Percentiles rank a stretch among this genome's conserved stretches.
Conservation (phyloP, 352 stramenopile species). For the Globisporangium viniferum region DNA sequence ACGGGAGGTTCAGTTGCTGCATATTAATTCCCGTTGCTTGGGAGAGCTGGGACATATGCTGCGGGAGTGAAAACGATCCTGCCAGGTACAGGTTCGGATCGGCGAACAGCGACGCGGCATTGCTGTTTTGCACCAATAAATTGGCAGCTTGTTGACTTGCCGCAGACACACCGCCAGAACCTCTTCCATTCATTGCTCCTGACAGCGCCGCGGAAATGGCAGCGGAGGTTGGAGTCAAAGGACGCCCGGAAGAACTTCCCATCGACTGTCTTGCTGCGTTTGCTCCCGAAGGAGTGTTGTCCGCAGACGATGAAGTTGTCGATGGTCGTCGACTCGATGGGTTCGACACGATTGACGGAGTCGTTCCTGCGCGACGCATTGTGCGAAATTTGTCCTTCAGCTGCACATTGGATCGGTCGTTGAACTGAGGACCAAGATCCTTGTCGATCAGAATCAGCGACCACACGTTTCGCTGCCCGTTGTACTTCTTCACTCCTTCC, state of each 20-base stretch:
- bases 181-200: conserved; percentile 24
- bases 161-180: conserved; percentile 26
- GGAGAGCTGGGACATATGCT: conserved; percentile 45
- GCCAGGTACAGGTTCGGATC: conserved; percentile 68
- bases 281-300: background rate
- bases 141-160: conserved; percentile 52
- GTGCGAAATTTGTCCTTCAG: conserved; percentile 85
- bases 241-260: conserved; percentile 10
- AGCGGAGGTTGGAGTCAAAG: conserved; percentile 31
- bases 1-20: conserved; percentile 44
- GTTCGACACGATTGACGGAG: conserved; percentile 36
- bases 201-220: conserved; percentile 32
- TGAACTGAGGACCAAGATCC: conserved; percentile 73
- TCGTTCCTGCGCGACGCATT: conserved; percentile 60
- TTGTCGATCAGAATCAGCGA: conserved; percentile 82
- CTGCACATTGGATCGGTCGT: conserved; percentile 80
- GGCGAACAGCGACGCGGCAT: conserved; percentile 50
- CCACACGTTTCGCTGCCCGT: conserved; percentile 80
- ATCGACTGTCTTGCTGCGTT: conserved; percentile 12
- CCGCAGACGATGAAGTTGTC: conserved; percentile 17
- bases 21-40: conserved; percentile 35
- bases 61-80: conserved; percentile 46
- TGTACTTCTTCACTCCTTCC: conserved; percentile 84
- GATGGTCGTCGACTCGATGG: conserved; percentile 44
- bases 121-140: conserved; percentile 53